Evolutionary conservation across 2,329 filamentous ascomycete genomes (phyloP).

Genomic region (Phyllachora maydis): DNA sequence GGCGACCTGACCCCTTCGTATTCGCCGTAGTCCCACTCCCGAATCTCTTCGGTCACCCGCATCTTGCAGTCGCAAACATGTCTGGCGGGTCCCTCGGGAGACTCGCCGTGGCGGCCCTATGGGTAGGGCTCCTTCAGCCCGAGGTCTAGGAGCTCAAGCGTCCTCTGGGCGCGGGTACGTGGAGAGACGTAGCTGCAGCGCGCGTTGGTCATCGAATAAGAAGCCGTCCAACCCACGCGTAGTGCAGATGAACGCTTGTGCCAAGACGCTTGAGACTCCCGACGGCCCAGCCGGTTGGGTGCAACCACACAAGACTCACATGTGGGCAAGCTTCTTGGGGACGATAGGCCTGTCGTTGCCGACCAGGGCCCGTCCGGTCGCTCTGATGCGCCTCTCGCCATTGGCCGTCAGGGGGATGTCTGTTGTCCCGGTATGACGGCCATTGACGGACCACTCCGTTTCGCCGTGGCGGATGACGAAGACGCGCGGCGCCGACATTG

Average conservation of each 20-base stretch:
- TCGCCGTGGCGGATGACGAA: constrained; percentile 82
- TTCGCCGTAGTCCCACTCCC: constrained; percentile 75
- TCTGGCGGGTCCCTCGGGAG: constrained; percentile 12
- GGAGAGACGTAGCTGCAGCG: constrained; percentile 58
- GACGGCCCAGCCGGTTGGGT: neutral
- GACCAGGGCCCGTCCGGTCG: constrained; percentile 67
- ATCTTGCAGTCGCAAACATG: constrained; percentile 37
- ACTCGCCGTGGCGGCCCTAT: constrained; percentile 35
- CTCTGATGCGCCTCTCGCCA: constrained; percentile 55
- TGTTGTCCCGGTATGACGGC: constrained; percentile 65
- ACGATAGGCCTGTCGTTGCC: constrained; percentile 72
- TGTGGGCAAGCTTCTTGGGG: constrained; percentile 59
- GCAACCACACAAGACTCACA: constrained; percentile 29
- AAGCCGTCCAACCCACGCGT: no score
- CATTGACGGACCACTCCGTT: constrained; percentile 85
- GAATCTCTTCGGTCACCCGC: constrained; percentile 49
- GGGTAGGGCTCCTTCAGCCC: constrained; percentile 49
- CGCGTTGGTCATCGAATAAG: no score
- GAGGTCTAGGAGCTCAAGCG: constrained; percentile 72
- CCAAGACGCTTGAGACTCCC: neutral
- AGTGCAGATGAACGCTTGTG: constrained; percentile 1
- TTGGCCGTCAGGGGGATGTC: constrained; percentile 71
- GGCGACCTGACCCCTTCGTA: constrained; percentile 65
- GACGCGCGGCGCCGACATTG: constrained; percentile 40
- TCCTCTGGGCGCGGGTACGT: constrained; percentile 63